These are phyloP conservation scores for Suillus discolor DNA, from an alignment of 768 basidiomycete genomes.

Conservation along the genomic window DNA sequence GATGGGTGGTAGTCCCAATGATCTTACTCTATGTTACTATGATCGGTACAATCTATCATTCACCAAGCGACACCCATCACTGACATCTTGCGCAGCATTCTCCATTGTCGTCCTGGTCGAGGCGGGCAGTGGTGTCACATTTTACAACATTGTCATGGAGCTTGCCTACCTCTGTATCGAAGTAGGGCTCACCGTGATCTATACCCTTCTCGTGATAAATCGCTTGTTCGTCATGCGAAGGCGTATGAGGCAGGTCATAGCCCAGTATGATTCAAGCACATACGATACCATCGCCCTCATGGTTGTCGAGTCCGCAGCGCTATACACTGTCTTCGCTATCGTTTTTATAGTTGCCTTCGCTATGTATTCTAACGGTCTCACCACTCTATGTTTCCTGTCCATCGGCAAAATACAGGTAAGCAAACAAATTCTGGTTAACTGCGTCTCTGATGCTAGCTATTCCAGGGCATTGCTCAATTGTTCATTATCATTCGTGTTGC, in stretches of 20 bases:
- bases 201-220: constrained; percentile 32
- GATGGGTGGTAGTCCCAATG: constrained; percentile 21
- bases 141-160: constrained; percentile 28
- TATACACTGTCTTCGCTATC: constrained; percentile 25
- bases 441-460: background rate
- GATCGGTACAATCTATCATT: constrained; percentile 14
- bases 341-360: constrained; percentile 30
- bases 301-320: constrained; percentile 32
- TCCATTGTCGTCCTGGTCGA: constrained; percentile 22
- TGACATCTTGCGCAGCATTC: constrained; percentile 10
- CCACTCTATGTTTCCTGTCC: constrained; percentile 35
- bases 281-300: constrained; percentile 33
- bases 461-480: constrained; percentile 36
- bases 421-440: background rate
- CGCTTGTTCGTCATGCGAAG: constrained; percentile 30
- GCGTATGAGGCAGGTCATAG: constrained; percentile 16
- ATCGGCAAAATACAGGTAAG: constrained; percentile 37
- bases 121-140: constrained; percentile 17
- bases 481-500: constrained; percentile 41
- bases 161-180: constrained; percentile 34
- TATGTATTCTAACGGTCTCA: constrained; percentile 17
- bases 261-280: constrained; percentile 10
- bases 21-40: constrained; percentile 16
- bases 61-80: background rate
- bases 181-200: constrained; percentile 32